phyloP scores from a whole-genome alignment of 192 early-diverging fungal species.

The Backusella sp. region DNA sequence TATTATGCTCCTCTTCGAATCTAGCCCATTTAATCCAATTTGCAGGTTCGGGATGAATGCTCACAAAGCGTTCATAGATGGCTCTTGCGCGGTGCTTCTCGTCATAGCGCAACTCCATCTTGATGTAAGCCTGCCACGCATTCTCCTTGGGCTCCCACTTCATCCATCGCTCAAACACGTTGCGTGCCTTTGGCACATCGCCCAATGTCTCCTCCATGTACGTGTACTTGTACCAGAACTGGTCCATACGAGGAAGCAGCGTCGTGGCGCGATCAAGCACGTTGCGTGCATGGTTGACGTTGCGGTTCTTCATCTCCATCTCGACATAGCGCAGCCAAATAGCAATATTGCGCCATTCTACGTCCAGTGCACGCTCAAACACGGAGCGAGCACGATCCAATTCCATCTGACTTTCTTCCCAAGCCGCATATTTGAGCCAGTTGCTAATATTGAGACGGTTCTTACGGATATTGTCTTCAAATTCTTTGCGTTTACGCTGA shows the following conservation, averaged over 20 bases:
- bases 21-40: constrained; percentile 97
- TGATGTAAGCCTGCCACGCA: constrained; percentile 94
- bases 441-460: constrained; percentile 84
- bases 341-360: constrained; percentile 84
- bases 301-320: constrained; percentile 97
- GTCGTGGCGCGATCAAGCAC: constrained; percentile 91
- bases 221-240: constrained; percentile 95
- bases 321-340: constrained; percentile 93
- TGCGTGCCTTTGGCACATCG: constrained; percentile 82
- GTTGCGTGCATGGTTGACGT: constrained; percentile 91
- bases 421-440: constrained; percentile 95
- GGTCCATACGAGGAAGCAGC: constrained; percentile 78
- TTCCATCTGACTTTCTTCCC: constrained; percentile 93
- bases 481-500: constrained; percentile 87
- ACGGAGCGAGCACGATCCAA: constrained; percentile 81
- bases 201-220: constrained; percentile 98
- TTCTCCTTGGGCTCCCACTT: constrained; percentile 93
- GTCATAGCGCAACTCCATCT: constrained; percentile 88
- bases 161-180: constrained; percentile 99
- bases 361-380: constrained; percentile 92
- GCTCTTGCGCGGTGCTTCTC: constrained; percentile 80
- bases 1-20: constrained; percentile 88
- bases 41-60: constrained; percentile 85
- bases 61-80: constrained; percentile 85
- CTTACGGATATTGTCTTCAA: constrained; percentile 86